Percentiles rank a stretch among this genome's conserved stretches.
These are phyloP conservation scores for Cadophora sp. DNA, from an alignment of 2,329 filamentous ascomycete species.

Conservation along the genomic window DNA sequence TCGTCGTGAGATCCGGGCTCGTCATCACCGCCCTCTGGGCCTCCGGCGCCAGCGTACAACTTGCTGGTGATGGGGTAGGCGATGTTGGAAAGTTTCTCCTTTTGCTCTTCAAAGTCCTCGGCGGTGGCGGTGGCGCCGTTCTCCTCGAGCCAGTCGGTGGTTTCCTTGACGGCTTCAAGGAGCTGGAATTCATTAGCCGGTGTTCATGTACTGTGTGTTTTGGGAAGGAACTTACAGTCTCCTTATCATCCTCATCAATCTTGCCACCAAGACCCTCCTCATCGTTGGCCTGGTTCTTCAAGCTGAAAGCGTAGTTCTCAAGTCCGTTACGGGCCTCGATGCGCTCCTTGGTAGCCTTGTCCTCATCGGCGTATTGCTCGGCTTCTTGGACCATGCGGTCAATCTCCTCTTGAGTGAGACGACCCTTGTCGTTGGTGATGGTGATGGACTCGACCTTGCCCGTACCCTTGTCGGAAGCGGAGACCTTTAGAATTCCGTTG, in stretches of 20 bases:
- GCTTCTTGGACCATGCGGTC: conserved; percentile 99
- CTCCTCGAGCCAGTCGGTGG: conserved; percentile 95
- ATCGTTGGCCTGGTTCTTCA: conserved; percentile 99
- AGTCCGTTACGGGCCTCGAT: conserved; percentile 96
- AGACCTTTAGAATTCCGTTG: conserved; percentile 98
- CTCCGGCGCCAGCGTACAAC: conserved; percentile 77
- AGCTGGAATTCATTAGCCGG: conserved; percentile 60
- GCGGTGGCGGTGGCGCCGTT: conserved; percentile 83
- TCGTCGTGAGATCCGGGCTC: conserved; percentile 76
- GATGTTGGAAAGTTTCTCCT: conserved; percentile 96
- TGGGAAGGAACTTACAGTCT: conserved; percentile 67
- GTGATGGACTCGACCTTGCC: conserved; percentile 98
- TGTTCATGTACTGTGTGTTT: neutral
- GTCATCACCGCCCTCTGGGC: conserved; percentile 71
- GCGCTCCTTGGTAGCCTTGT: conserved; percentile 96
- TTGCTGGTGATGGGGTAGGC: conserved; percentile 99
- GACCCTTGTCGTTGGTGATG: conserved; percentile 99
- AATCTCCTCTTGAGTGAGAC: conserved; percentile 94
- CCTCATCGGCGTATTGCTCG: conserved; percentile 98
- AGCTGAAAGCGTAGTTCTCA: conserved; percentile 98
- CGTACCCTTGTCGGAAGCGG: conserved; percentile 95
- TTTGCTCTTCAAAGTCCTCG: conserved; percentile 99
- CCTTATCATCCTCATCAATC: conserved; percentile 99
- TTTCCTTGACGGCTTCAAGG: conserved; percentile 95
- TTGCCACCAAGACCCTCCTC: conserved; percentile 97